Percentiles rank a stretch among this genome's conserved stretches.
phyloP scores from a whole-genome alignment of 169 alveolate species.

The Plasmodium adleri region DNA sequence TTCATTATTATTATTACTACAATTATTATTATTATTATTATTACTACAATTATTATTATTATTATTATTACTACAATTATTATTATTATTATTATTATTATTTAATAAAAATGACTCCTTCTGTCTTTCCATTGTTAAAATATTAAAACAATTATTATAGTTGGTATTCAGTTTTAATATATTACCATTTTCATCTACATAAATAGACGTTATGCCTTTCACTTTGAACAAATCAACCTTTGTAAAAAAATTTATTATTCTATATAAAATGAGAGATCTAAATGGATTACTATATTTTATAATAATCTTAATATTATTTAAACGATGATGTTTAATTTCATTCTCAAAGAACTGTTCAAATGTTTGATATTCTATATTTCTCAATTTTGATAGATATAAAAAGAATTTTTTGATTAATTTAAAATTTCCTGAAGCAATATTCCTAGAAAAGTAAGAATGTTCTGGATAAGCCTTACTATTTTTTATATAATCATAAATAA shows the following conservation, averaged over 20 bases:
- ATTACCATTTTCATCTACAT: too few relatives aligned
- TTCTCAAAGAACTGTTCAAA: conserved; percentile 27
- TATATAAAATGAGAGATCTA: not conserved
- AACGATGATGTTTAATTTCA: conserved; percentile 20
- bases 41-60: not conserved
- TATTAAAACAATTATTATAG: not conserved
- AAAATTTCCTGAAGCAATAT: conserved; percentile 1
- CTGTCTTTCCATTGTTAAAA: too few relatives aligned
- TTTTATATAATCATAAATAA: conserved; percentile 25
- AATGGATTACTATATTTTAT: conserved; percentile 34
- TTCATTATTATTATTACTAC: not conserved
- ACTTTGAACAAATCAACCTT: not conserved
- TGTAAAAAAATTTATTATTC: conserved; percentile 14
- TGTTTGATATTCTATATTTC: not conserved
- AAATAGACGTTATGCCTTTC: too few relatives aligned
- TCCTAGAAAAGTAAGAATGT: conserved; percentile 4
- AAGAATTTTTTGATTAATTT: conserved; percentile 6
- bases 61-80: not conserved
- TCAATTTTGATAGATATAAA: conserved; percentile 14
- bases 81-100: not conserved
- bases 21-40: not conserved
- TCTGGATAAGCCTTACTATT: conserved; percentile 11
- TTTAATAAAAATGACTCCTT: too few relatives aligned
- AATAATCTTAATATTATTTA: conserved; percentile 13
- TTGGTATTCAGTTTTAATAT: not conserved